A percentile compares a stretch with the other conserved stretches of the same genome.
Evolutionary conservation across 495 filamentous ascomycete species (phyloP).

Genomic region (Stereocaulon alpinum): DNA sequence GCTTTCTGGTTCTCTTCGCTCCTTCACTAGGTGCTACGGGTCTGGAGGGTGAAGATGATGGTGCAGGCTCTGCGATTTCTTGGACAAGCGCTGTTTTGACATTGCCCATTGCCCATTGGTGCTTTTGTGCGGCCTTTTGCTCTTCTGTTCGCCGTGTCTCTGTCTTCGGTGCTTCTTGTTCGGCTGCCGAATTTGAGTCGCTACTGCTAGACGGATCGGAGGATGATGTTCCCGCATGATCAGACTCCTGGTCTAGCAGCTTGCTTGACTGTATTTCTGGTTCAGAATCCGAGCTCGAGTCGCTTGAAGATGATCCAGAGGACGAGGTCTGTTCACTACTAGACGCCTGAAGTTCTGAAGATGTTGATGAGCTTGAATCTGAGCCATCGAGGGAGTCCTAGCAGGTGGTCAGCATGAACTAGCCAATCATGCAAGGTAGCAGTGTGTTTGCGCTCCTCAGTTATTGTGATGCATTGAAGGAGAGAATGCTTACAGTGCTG

Average conservation of each 20-base stretch:
- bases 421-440: background rate
- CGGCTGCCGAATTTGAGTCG: conserved; percentile 26
- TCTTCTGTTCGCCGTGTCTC: conserved; percentile 7
- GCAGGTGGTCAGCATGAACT: background rate
- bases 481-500: conserved; percentile 12
- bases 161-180: background rate
- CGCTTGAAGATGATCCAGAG: conserved; percentile 19
- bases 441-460: background rate
- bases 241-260: background rate
- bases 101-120: background rate
- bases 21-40: conserved; percentile 28
- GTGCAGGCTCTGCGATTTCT: background rate
- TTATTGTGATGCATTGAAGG: background rate
- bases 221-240: conserved; percentile 8
- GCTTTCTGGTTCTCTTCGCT: conserved; percentile 39
- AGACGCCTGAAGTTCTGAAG: conserved; percentile 23
- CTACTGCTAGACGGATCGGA: conserved; percentile 10
- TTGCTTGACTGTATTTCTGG: conserved; percentile 13
- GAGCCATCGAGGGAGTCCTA: conserved; percentile 10
- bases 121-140: background rate
- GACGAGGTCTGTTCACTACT: conserved; percentile 25
- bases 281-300: conserved; percentile 22
- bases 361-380: conserved; percentile 19
- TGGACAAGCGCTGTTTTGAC: background rate
- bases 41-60: conserved; percentile 4